A percentile compares a stretch with the other conserved stretches of the same genome.
These are phyloP conservation scores for Verticillium zaregamsianum DNA, from an alignment of 2,329 filamentous ascomycete genomes.

Conservation along the genomic window DNA sequence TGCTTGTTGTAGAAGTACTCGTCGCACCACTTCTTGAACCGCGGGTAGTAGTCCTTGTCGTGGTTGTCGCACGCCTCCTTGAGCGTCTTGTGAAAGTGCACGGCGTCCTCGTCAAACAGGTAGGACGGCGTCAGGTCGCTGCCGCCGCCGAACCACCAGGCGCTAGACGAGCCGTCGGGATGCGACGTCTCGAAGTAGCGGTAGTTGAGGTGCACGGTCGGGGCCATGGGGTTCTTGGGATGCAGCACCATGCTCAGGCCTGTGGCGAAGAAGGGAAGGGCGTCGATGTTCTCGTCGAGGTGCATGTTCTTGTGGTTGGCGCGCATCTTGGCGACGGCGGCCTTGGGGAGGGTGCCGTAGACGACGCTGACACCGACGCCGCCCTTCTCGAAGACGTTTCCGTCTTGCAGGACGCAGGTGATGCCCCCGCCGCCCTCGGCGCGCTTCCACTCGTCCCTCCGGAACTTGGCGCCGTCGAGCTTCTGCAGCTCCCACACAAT, in stretches of 20 bases:
- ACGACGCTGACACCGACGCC: conserved; percentile 94
- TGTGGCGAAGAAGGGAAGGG: conserved; percentile 90
- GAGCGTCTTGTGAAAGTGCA: conserved; percentile 92
- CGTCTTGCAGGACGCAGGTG: conserved; percentile 91
- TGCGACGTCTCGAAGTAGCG: conserved; percentile 96
- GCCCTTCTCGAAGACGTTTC: conserved; percentile 96
- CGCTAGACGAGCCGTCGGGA: conserved; percentile 72
- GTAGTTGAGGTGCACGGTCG: conserved; percentile 97
- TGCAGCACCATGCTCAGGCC: conserved; percentile 92
- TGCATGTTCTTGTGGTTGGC: conserved; percentile 92
- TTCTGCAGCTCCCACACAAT: conserved; percentile 81
- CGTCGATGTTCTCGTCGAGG: conserved; percentile 70
- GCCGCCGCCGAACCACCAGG: conserved; percentile 98
- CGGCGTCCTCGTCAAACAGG: conserved; percentile 93
- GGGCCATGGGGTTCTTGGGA: conserved; percentile 92
- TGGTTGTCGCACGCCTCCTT: conserved; percentile 93
- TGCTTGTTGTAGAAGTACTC: conserved; percentile 96
- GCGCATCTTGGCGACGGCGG: conserved; percentile 89
- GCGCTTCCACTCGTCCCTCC: conserved; percentile 80
- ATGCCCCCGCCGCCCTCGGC: conserved; percentile 89
- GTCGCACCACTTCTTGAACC: conserved; percentile 98
- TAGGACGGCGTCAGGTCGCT: conserved; percentile 91
- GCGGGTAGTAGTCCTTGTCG: conserved; percentile 84
- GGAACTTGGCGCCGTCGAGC: conserved; percentile 80
- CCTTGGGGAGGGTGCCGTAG: conserved; percentile 82